Percentiles rank a stretch among this genome's conserved stretches.
These are phyloP conservation scores for Hibiscus tridactylites DNA, from an alignment of 345 rosid genomes.

Conservation along the genomic window DNA sequence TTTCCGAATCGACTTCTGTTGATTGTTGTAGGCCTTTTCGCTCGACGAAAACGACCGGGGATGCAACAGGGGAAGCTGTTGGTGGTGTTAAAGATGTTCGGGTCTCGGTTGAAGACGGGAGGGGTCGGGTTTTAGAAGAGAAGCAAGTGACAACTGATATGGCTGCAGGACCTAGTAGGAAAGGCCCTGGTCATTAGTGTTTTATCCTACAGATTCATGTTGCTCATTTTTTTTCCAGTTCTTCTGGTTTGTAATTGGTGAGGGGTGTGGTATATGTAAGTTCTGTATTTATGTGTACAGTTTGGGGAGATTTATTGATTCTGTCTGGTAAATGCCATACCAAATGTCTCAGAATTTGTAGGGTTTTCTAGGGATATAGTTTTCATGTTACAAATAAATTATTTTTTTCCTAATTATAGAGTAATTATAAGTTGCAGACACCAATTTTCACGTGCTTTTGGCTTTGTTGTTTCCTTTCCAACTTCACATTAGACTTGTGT, in stretches of 20 bases:
- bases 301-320: not conserved
- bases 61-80: not conserved
- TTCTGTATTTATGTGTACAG: not conserved
- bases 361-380: not conserved
- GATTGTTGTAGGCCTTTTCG: constrained; percentile 17
- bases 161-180: constrained; percentile 55
- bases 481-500: not conserved
- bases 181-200: constrained; percentile 50
- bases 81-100: not conserved
- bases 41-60: not conserved
- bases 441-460: not conserved
- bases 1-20: constrained; percentile 7
- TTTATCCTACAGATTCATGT: not conserved
- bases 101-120: not conserved
- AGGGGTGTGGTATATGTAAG: not conserved
- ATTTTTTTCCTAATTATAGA: not conserved
- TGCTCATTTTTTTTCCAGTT: not conserved
- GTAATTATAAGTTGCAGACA: not conserved
- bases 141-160: constrained; percentile 6
- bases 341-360: not conserved
- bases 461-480: not conserved
- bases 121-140: not conserved
- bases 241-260: not conserved
- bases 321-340: not conserved
- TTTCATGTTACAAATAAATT: not conserved